Base-by-base conservation (phyloP, 2,329 filamentous ascomycete species). In the Curvularia verruculosa region DNA sequence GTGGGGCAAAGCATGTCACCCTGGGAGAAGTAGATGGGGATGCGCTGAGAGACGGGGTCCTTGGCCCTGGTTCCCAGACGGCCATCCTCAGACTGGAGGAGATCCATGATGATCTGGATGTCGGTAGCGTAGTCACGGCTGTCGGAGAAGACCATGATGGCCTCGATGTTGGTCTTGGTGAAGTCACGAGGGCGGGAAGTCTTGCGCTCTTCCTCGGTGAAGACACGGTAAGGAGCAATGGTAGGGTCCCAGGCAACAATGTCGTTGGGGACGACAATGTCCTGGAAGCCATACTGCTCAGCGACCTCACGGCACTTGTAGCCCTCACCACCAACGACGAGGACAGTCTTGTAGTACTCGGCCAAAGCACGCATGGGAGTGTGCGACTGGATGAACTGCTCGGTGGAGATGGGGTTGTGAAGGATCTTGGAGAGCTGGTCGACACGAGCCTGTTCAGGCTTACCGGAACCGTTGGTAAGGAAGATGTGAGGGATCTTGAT, bases 401-500 rank as follows among this genome's bases (percentile, higher is more conserved):
- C 87, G 36, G 85, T 88, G 49, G 81, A 84, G 75, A 90, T 85
- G 50, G 86, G 86, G 68, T 83, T 83, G 56, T 84, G 77, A 44
- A 91, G 81, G 60, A 91, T 89, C 72, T 85, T 84, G 62, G 84
- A 82, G 18, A 91, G 83, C 76, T 91, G 88, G 56, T 87, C 81
- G 67, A 85, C 85, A 59, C 88, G 87, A 34, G 85, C 82, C 54
- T 79, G 73, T 76, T 91, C 88, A 21, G 85, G 85, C 82, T 90
- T 90, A 66, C 88, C 88, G 49, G 87, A 89, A 63, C 88, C 88
- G 79, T 91, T 91, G 72, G 88, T 91, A 54, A 91, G 79, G 78
- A 91, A 88, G 73, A 90, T 90, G 80, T 90, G 81, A 58, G 88
- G 82, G 58, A 91, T 91, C 83, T 89, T 90, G 80, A 91, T 90